These are phyloP conservation scores for Mycosphaerella sp. DNA, from an alignment of 2,329 filamentous ascomycete species.

Conservation along the genomic window DNA sequence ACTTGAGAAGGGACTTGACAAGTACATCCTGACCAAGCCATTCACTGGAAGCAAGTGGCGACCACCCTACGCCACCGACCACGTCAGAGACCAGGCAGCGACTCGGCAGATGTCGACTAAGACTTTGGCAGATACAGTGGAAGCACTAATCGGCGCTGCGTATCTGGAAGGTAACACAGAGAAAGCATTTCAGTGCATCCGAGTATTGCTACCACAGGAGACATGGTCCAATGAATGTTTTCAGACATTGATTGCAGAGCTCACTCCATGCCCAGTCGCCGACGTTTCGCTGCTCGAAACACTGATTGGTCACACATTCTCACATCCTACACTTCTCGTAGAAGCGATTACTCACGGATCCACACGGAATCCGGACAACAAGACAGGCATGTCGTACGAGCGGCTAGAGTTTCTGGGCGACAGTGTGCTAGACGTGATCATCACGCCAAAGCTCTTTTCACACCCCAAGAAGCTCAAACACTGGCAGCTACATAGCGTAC, in stretches of 20 bases:
- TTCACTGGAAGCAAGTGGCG: constrained; percentile 71
- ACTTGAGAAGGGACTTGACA: constrained; percentile 58
- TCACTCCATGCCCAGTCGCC: constrained; percentile 47
- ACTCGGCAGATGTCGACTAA: constrained; percentile 58
- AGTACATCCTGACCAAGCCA: constrained; percentile 61
- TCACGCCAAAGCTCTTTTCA: constrained; percentile 58
- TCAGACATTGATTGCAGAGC: constrained; percentile 11
- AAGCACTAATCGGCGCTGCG: constrained; percentile 73
- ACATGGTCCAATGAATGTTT: constrained; percentile 22
- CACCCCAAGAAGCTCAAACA: constrained; percentile 46
- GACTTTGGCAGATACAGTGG: constrained; percentile 77
- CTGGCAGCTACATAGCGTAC: constrained; percentile 66
- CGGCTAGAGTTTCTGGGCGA: constrained; percentile 86
- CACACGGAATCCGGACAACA: constrained; percentile 14
- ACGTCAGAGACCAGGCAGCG: constrained; percentile 33
- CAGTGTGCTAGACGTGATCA: constrained; percentile 70
- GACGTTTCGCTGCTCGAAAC: constrained; percentile 51
- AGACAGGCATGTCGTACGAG: constrained; percentile 56
- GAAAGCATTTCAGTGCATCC: constrained; percentile 59
- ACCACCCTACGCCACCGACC: constrained; percentile 53
- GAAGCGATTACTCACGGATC: constrained; percentile 74
- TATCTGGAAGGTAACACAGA: constrained; percentile 62
- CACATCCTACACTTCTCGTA: constrained; percentile 59
- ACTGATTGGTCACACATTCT: constrained; percentile 67
- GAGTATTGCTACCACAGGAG: constrained; percentile 57